Evolutionary conservation across 1,284 basidiomycete species (phyloP).

Genomic region (Dichomitus squalens): DNA sequence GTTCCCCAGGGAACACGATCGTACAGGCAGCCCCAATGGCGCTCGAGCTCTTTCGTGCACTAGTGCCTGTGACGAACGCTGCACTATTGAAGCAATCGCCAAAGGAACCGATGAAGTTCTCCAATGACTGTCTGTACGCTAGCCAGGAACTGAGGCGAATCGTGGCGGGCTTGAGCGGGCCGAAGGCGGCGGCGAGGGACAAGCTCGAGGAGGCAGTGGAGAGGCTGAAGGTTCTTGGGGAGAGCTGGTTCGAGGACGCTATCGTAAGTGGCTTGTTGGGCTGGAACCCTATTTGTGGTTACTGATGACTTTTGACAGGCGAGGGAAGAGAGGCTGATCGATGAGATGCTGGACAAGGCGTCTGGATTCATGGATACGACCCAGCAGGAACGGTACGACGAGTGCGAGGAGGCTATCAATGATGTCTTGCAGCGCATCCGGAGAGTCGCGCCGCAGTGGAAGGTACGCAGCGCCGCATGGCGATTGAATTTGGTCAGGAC

Average conservation of each 20-base stretch:
- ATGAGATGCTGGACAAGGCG: conserved; percentile 58
- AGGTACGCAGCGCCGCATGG: conserved; percentile 49
- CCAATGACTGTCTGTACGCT: conserved; percentile 86
- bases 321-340: conserved; percentile 45
- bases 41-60: conserved; percentile 81
- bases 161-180: conserved; percentile 28
- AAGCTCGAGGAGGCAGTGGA: conserved; percentile 52
- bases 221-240: conserved; percentile 53
- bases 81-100: conserved; percentile 54
- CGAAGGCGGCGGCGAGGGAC: conserved; percentile 39
- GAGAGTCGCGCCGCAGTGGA: conserved; percentile 67
- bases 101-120: conserved; percentile 74
- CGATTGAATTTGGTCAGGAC: not conserved
- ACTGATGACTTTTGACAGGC: conserved; percentile 33
- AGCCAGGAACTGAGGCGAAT: conserved; percentile 48
- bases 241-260: conserved; percentile 69
- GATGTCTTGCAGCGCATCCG: conserved; percentile 71
- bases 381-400: conserved; percentile 77
- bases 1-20: conserved; percentile 53
- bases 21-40: conserved; percentile 65
- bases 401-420: conserved; percentile 75
- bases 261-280: conserved; percentile 50
- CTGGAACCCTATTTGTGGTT: not conserved
- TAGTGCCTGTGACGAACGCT: conserved; percentile 76
- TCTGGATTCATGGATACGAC: conserved; percentile 75